Conservation (phyloP, 495 filamentous ascomycete species). For the Lasiosphaeria ovina region DNA sequence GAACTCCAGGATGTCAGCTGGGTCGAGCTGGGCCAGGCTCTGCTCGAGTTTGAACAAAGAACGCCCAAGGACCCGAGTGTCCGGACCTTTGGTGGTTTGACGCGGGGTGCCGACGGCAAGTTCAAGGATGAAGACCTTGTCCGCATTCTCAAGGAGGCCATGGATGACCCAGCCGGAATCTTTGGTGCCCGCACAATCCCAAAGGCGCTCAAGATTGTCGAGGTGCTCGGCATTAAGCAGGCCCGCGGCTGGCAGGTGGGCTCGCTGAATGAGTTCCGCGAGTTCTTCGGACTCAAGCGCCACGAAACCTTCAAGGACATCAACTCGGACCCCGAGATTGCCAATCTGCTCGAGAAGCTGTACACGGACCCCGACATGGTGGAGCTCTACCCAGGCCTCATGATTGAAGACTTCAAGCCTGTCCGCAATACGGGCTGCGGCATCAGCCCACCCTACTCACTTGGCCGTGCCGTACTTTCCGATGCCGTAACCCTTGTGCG, state of each 20-base stretch:
- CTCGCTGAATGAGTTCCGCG: constrained; percentile 77
- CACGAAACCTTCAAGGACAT: constrained; percentile 75
- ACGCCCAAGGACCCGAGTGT: constrained; percentile 55
- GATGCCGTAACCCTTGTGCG: constrained; percentile 78
- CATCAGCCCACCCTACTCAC: constrained; percentile 67
- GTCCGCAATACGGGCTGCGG: constrained; percentile 65
- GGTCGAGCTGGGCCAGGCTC: constrained; percentile 51
- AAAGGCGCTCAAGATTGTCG: constrained; percentile 63
- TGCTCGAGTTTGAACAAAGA: constrained; percentile 50
- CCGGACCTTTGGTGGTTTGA: constrained; percentile 59
- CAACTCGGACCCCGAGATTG: constrained; percentile 68
- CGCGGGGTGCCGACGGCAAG: constrained; percentile 53
- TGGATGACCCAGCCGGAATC: constrained; percentile 55
- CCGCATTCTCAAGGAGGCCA: constrained; percentile 56
- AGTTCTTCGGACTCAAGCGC: constrained; percentile 68
- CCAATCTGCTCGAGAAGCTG: constrained; percentile 63
- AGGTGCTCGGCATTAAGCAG: constrained; percentile 77
- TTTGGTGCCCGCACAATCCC: constrained; percentile 71
- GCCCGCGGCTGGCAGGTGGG: constrained; percentile 73
- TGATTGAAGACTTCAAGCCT: constrained; percentile 69
- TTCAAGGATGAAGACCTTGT: constrained; percentile 65
- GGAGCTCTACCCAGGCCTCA: constrained; percentile 54
- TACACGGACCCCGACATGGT: constrained; percentile 71
- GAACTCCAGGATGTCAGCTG: constrained; percentile 50
- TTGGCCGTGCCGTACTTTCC: constrained; percentile 70